These are phyloP conservation scores for Thuidium tamariscinum DNA, from an alignment of 225 moss, liverwort and hornwort species.

Conservation along the genomic window DNA sequence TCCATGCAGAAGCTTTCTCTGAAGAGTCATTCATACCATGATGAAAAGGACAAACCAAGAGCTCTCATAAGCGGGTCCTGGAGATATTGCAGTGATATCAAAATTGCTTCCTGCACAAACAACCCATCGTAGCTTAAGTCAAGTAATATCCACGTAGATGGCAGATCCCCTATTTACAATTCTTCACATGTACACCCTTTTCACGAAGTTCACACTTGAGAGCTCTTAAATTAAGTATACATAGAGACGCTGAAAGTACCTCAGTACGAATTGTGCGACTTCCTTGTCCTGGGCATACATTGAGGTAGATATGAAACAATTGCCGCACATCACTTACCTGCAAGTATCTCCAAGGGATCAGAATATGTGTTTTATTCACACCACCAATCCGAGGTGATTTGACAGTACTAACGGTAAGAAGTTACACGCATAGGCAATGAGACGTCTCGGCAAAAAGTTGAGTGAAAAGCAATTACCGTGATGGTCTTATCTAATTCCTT, in stretches of 20 bases:
- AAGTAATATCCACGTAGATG: not conserved
- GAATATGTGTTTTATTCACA: not conserved
- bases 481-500: conserved; percentile 53
- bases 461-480: conserved; percentile 26
- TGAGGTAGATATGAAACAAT: conserved; percentile 66
- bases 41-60: conserved; percentile 15
- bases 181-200: not conserved
- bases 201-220: not conserved
- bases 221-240: not conserved
- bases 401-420: not conserved
- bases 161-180: not conserved
- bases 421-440: not conserved
- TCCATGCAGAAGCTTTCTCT: not conserved
- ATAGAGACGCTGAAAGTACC: conserved; percentile 14
- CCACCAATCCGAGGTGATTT: not conserved
- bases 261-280: conserved; percentile 77
- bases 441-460: not conserved
- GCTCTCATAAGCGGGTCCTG: conserved; percentile 24
- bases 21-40: conserved; percentile 8
- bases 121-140: not conserved
- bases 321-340: conserved; percentile 59
- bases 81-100: conserved; percentile 19
- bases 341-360: not conserved
- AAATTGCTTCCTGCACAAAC: conserved; percentile 22
- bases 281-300: conserved; percentile 77